Conservation (phyloP, 2,329 filamentous ascomycete genomes). For the Hymenoscyphus fructigenus region DNA sequence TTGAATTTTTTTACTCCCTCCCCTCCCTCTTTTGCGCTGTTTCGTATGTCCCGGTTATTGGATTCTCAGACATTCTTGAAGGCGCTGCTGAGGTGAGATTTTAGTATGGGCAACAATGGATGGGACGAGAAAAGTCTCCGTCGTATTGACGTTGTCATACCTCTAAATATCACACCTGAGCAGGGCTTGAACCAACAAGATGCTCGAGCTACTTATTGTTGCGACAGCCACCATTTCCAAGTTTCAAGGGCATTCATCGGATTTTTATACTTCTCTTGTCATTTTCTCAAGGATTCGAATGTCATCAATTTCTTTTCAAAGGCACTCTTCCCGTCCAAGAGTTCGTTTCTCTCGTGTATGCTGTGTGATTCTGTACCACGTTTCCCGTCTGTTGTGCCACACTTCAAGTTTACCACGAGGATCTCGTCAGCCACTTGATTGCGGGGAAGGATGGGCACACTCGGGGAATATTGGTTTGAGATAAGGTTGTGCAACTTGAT, state of each 20-base stretch:
- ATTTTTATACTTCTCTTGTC: neutral
- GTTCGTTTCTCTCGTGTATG: neutral
- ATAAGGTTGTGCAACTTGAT: neutral
- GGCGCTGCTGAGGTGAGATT: neutral
- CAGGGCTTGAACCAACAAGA: neutral
- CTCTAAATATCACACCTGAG: neutral
- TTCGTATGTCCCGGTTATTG: neutral
- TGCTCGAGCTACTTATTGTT: neutral
- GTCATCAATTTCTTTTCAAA: neutral
- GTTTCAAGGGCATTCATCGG: neutral
- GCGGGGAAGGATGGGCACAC: neutral
- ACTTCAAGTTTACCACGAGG: neutral
- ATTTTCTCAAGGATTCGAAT: neutral
- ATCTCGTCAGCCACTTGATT: neutral
- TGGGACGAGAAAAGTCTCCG: neutral
- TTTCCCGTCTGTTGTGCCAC: neutral
- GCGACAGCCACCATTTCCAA: neutral
- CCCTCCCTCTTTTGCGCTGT: neutral
- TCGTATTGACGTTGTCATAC: neutral
- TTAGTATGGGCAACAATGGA: neutral
- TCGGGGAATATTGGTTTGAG: neutral
- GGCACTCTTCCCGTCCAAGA: neutral
- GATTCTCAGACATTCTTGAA: neutral
- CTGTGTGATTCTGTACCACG: neutral
- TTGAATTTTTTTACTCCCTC: neutral